Conservation (phyloP, 2,329 filamentous ascomycete species). For the Didymella lethalis region DNA sequence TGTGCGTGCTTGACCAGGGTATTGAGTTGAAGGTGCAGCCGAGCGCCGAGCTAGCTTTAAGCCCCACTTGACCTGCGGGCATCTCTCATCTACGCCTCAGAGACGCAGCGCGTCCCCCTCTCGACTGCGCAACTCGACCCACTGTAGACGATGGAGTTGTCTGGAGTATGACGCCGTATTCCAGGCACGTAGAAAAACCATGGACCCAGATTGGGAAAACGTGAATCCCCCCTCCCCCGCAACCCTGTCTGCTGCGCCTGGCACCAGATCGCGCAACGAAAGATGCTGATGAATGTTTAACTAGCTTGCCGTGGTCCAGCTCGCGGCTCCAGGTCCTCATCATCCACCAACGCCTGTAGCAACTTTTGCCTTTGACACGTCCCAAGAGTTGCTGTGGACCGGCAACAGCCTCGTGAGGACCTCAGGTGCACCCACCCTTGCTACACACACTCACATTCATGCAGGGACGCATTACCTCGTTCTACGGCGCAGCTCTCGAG, state of each 20-base stretch:
- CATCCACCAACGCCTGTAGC: constrained; percentile 73
- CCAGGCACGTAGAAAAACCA: constrained; percentile 32
- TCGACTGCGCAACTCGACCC: constrained; percentile 30
- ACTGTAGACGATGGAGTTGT: constrained; percentile 26
- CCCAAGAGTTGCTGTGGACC: constrained; percentile 89
- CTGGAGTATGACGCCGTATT: constrained; percentile 38
- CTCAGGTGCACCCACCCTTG: constrained; percentile 11
- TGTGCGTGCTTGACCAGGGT: background rate
- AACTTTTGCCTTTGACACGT: constrained; percentile 86
- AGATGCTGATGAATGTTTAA: constrained; percentile 22
- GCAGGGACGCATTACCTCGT: constrained; percentile 87
- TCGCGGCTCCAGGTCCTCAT: constrained; percentile 76
- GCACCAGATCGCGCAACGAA: background rate
- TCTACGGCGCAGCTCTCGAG: constrained; percentile 84
- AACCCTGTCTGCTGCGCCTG: constrained; percentile 14
- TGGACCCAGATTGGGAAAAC: constrained; percentile 64
- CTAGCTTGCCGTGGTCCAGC: constrained; percentile 57
- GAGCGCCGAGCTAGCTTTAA: constrained; percentile 14
- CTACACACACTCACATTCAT: constrained; percentile 20
- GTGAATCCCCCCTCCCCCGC: constrained; percentile 36
- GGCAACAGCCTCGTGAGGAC: constrained; percentile 83
- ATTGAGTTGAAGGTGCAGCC: constrained; percentile 4
- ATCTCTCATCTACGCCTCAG: constrained; percentile 18
- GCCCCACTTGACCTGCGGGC: background rate
- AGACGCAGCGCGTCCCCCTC: constrained; percentile 33